Conservation (phyloP, 2,329 filamentous ascomycete genomes). For the Fonsecaea multimorphosa region DNA sequence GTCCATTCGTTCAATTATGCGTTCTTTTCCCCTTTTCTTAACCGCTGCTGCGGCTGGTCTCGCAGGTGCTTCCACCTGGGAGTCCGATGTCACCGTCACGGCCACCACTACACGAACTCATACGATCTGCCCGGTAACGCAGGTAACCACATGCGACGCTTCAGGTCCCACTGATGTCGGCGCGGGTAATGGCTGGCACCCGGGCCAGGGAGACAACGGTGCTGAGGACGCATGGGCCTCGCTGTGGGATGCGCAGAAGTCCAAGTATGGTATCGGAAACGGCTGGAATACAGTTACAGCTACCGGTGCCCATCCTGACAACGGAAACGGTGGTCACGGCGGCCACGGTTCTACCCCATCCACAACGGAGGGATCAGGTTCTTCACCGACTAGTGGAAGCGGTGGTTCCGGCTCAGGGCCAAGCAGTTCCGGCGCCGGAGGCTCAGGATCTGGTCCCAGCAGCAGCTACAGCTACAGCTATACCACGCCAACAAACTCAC, state of each 20-base stretch:
- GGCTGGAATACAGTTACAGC: slow-evolving; percentile 26
- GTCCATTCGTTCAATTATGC: slow-evolving; percentile 36
- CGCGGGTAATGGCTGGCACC: slow-evolving; percentile 3
- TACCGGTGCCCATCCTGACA: slow-evolving; percentile 9
- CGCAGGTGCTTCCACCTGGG: slow-evolving; percentile 13
- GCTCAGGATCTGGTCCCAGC: not conserved
- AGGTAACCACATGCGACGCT: slow-evolving; percentile 17
- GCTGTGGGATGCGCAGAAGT: slow-evolving; percentile 28
- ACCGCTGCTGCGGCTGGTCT: slow-evolving; percentile 29
- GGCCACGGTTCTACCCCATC: slow-evolving; percentile 10
- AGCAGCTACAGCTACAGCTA: slow-evolving; percentile 13
- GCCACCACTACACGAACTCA: slow-evolving; percentile 30
- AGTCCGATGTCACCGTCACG: slow-evolving; percentile 30
- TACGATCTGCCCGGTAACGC: slow-evolving; percentile 29
- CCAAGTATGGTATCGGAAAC: slow-evolving; percentile 31
- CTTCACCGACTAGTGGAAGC: slow-evolving; percentile 2
- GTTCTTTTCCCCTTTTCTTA: slow-evolving; percentile 33
- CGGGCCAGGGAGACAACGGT: slow-evolving; percentile 6
- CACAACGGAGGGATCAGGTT: not conserved
- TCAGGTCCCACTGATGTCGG: slow-evolving; percentile 14
- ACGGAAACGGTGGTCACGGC: not conserved
- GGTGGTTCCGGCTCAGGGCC: not conserved
- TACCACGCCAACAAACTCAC: too few relatives aligned
- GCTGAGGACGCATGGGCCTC: slow-evolving; percentile 30
- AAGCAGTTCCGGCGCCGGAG: not conserved